A percentile compares a stretch with the other conserved stretches of the same genome.
Conservation (phyloP, 169 alveolate species). For the Toxoplasma gondii region DNA sequence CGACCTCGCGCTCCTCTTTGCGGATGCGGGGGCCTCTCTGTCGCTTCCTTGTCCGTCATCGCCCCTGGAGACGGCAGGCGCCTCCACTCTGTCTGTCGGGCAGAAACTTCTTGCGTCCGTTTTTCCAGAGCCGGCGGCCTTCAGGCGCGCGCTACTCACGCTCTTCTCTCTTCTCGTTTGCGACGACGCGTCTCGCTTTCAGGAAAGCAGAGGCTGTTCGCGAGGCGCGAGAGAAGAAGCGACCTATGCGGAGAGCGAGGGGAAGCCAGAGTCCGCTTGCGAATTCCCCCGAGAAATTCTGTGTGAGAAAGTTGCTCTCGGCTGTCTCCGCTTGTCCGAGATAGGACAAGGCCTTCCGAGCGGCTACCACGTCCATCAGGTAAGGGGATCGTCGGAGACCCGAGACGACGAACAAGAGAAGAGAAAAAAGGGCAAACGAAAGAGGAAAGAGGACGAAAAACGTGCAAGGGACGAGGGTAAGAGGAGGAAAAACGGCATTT, state of each 20-base stretch:
- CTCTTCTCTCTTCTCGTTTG: background rate
- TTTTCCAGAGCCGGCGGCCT: background rate
- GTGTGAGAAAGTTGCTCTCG: background rate
- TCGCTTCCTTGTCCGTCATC: background rate
- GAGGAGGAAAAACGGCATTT: too few relatives aligned
- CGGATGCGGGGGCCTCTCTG: background rate
- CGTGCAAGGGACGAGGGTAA: too few relatives aligned
- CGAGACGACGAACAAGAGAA: too few relatives aligned
- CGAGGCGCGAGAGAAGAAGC: background rate
- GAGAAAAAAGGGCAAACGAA: too few relatives aligned
- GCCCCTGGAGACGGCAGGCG: background rate
- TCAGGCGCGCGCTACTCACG: background rate
- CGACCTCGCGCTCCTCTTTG: constrained; percentile 18
- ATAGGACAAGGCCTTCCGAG: background rate
- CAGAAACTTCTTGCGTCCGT: background rate
- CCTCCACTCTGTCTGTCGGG: background rate
- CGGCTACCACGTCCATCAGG: background rate
- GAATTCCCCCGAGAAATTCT: background rate
- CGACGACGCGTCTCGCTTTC: background rate
- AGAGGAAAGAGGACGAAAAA: too few relatives aligned
- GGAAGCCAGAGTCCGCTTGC: background rate
- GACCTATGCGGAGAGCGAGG: background rate
- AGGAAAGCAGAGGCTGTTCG: background rate
- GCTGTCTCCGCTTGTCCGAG: background rate
- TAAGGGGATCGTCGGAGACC: background rate